Evolutionary conservation across 257 asterid genomes (phyloP).

Genomic region (Solanum sitiens): DNA sequence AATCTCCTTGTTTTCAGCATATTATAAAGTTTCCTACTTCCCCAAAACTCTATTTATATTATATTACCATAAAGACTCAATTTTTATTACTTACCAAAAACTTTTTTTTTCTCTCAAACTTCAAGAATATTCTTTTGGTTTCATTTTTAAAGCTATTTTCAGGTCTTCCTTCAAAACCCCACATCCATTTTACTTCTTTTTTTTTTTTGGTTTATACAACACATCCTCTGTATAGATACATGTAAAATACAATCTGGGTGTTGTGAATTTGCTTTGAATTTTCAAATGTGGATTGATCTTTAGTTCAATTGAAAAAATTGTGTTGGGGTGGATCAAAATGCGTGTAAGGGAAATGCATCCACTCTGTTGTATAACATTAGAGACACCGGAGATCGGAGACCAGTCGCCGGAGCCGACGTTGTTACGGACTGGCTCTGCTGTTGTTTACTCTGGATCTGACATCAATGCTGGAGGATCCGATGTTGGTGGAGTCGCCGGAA

Average conservation of each 20-base stretch:
- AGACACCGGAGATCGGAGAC: constrained; percentile 52
- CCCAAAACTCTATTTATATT: not conserved
- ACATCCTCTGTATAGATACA: not conserved
- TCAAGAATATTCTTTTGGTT: constrained; percentile 22
- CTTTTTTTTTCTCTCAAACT: not conserved
- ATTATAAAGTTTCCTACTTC: not conserved
- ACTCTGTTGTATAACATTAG: constrained; percentile 77
- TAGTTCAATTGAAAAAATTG: not conserved
- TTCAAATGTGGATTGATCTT: not conserved
- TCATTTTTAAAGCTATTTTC: constrained; percentile 17
- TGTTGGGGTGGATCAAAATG: constrained; percentile 21
- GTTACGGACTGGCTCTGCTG: constrained; percentile 65
- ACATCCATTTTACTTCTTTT: not conserved
- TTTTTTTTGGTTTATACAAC: not conserved
- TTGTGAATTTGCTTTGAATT: not conserved
- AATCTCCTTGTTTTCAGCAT: not conserved
- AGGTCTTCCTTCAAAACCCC: not conserved
- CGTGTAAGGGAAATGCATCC: constrained; percentile 93
- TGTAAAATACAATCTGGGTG: constrained; percentile 3
- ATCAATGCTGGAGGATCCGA: constrained; percentile 54
- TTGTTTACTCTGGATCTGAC: constrained; percentile 52
- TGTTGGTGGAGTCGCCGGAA: constrained; percentile 61
- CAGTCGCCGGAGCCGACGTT: constrained; percentile 62
- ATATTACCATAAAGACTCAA: not conserved
- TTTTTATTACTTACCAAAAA: constrained; percentile 1